phyloP scores from a whole-genome alignment of 495 filamentous ascomycete species.

The Penicillium paxilli region DNA sequence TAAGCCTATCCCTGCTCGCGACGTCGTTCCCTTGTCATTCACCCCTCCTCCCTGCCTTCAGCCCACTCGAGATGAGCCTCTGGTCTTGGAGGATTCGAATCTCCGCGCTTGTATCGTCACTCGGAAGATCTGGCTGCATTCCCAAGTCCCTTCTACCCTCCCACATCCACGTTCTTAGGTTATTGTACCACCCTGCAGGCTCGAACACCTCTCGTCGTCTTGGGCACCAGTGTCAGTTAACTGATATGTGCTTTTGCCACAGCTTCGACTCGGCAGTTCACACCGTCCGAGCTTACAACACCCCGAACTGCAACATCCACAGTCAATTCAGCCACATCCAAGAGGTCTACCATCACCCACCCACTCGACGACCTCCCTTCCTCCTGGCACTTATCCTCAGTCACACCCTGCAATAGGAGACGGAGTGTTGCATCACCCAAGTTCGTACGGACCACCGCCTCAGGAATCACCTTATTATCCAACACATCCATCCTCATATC shows the following conservation, averaged over 20 bases:
- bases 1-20: conserved; percentile 26
- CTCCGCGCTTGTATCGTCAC: conserved; percentile 22
- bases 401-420: conserved; percentile 47
- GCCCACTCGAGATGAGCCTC: conserved; percentile 9
- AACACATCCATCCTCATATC: conserved; percentile 69
- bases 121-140: conserved; percentile 22
- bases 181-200: conserved; percentile 21
- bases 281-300: conserved; percentile 33
- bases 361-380: conserved; percentile 40
- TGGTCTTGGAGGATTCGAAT: conserved; percentile 14
- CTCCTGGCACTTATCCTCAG: conserved; percentile 59
- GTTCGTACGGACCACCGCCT: conserved; percentile 57
- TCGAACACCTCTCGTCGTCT: conserved; percentile 16
- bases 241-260: conserved; percentile 24
- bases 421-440: conserved; percentile 44
- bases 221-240: conserved; percentile 11
- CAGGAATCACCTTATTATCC: conserved; percentile 73
- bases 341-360: conserved; percentile 54
- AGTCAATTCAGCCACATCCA: conserved; percentile 63
- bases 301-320: conserved; percentile 53
- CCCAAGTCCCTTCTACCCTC: conserved; percentile 9
- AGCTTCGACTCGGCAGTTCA: conserved; percentile 37
- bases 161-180: conserved; percentile 23
- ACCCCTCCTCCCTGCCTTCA: conserved; percentile 7
- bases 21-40: conserved; percentile 5